Percentiles rank a stretch among this genome's conserved stretches.
Evolutionary conservation across 2,329 filamentous ascomycete species (phyloP).

Genomic region (Lasiodiplodia citricola): DNA sequence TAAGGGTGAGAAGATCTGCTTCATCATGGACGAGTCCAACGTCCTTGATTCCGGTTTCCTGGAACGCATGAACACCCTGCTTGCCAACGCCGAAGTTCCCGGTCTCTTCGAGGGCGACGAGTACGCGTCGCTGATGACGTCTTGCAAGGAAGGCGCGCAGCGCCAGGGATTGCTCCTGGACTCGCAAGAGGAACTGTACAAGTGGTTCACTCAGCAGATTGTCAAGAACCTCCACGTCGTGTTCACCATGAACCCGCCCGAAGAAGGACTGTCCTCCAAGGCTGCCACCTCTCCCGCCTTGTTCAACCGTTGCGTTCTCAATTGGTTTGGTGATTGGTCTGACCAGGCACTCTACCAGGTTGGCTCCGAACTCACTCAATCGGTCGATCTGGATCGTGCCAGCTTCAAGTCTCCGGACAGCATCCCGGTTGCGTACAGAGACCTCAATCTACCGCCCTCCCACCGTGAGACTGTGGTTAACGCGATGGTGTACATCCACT

Average conservation of each 20-base stretch:
- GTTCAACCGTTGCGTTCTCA: slow-evolving; percentile 99
- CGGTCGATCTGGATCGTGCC: slow-evolving; percentile 89
- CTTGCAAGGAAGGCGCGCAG: slow-evolving; percentile 97
- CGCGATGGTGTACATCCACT: slow-evolving; percentile 98
- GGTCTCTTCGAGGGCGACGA: slow-evolving; percentile 99
- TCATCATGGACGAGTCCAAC: slow-evolving; percentile 99
- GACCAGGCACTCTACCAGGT: slow-evolving; percentile 99
- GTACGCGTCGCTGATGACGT: slow-evolving; percentile 97
- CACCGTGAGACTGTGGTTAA: slow-evolving; percentile 95
- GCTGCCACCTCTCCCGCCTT: slow-evolving; percentile 95
- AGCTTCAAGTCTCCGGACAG: slow-evolving; percentile 87
- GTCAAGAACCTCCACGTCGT: slow-evolving; percentile 99
- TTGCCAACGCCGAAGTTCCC: slow-evolving; percentile 98
- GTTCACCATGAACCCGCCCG: slow-evolving; percentile 99
- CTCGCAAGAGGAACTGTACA: slow-evolving; percentile 99
- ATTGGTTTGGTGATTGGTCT: slow-evolving; percentile 99
- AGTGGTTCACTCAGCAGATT: slow-evolving; percentile 99
- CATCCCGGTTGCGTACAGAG: slow-evolving; percentile 90
- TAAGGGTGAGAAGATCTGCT: slow-evolving; percentile 99
- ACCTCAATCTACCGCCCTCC: slow-evolving; percentile 80
- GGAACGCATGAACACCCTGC: slow-evolving; percentile 97
- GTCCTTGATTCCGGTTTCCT: slow-evolving; percentile 98
- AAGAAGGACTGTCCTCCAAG: slow-evolving; percentile 92
- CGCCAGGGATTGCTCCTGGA: slow-evolving; percentile 93
- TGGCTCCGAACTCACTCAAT: slow-evolving; percentile 90